Evolutionary conservation across 495 filamentous ascomycete species (phyloP).

Genomic region (Aspergillus egyptiacus): DNA sequence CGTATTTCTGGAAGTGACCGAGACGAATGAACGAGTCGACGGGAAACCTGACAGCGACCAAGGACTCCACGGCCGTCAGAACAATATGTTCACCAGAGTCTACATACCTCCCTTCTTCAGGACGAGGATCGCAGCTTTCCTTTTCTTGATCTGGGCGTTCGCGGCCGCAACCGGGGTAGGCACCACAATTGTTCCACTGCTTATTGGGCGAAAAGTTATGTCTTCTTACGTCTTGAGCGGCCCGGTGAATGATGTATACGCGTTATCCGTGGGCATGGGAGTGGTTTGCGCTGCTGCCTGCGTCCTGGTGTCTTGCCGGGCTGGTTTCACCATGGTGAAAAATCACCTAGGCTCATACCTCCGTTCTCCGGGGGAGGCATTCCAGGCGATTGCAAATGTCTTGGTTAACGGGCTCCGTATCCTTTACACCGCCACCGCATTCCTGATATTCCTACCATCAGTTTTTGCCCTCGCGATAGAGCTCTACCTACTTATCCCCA

Average conservation of each 20-base stretch:
- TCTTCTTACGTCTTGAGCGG: constrained; percentile 57
- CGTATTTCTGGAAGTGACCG: constrained; percentile 78
- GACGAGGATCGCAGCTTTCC: constrained; percentile 73
- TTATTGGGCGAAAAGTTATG: constrained; percentile 76
- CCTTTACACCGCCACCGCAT: constrained; percentile 63
- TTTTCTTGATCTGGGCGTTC: constrained; percentile 87
- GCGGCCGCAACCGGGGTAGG: constrained; percentile 87
- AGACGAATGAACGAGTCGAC: constrained; percentile 61
- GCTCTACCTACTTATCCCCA: constrained; percentile 80
- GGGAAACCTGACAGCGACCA: constrained; percentile 51
- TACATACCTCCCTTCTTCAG: constrained; percentile 88
- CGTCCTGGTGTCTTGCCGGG: constrained; percentile 46
- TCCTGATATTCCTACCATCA: constrained; percentile 71
- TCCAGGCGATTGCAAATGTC: constrained; percentile 10
- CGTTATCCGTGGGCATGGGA: constrained; percentile 84
- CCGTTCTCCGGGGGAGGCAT: constrained; percentile 30
- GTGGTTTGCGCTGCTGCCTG: constrained; percentile 62
- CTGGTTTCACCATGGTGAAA: constrained; percentile 35
- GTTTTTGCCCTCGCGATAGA: constrained; percentile 79
- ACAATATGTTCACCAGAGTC: constrained; percentile 67
- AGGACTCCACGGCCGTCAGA: constrained; percentile 58
- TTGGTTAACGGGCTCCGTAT: constrained; percentile 35
- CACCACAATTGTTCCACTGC: constrained; percentile 79
- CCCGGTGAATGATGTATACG: constrained; percentile 90
- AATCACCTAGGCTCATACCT: constrained; percentile 28